Evolutionary conservation across 306 rosid genomes (phyloP).

Genomic region (Sindora glabra): DNA sequence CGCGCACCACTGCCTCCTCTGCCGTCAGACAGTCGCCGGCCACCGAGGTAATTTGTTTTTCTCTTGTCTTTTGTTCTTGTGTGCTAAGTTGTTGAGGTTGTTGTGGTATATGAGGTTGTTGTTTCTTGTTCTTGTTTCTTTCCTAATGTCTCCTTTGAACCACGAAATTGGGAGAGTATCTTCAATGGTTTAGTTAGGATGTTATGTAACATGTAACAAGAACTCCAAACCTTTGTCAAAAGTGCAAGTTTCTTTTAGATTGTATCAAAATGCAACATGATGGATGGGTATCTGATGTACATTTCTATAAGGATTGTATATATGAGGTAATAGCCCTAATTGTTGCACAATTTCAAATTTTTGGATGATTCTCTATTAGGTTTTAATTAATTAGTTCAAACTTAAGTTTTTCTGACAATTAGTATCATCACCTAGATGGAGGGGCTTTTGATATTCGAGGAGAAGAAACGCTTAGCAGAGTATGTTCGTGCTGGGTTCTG

Average conservation of each 20-base stretch:
- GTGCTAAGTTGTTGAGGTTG: no score
- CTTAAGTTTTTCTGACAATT: no score
- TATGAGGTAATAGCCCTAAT: conserved; percentile 33
- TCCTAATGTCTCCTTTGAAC: conserved; percentile 15
- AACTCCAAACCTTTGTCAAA: conserved; percentile 50
- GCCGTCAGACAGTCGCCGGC: no score
- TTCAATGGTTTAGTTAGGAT: conserved; percentile 48
- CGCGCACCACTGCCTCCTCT: no score
- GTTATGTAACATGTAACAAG: conserved; percentile 44
- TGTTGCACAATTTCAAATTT: neutral
- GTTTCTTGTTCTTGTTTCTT: no score
- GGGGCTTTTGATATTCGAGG: conserved; percentile 27
- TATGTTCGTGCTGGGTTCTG: conserved; percentile 34
- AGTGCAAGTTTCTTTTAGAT: conserved; percentile 48
- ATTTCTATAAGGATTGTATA: conserved; percentile 30
- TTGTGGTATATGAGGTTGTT: no score
- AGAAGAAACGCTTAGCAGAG: conserved; percentile 37
- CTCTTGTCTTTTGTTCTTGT: no score
- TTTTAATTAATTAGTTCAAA: conserved; percentile 4
- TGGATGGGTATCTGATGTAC: conserved; percentile 47
- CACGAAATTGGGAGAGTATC: conserved; percentile 52
- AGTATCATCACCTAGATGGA: conserved; percentile 51
- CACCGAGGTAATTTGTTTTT: no score
- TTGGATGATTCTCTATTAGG: conserved; percentile 9
- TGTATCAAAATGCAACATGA: conserved; percentile 46